Base-by-base conservation (phyloP, 2,329 filamentous ascomycete species). In the Fusarium neocosmosporiellum region DNA sequence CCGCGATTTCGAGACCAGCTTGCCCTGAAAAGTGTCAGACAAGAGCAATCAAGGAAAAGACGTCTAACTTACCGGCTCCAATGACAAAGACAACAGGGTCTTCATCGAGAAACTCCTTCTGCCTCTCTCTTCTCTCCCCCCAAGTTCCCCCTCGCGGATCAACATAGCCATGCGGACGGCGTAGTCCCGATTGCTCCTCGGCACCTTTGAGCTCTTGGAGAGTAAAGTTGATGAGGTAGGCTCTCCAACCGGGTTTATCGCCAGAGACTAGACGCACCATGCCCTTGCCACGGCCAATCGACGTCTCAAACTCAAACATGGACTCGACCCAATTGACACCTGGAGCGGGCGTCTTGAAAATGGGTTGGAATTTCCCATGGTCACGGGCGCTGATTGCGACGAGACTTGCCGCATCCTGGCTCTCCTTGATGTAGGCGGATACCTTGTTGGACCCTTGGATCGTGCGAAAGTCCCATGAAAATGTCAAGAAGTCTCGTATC, bases 11-110 rank as follows among this genome's bases (percentile, higher is more conserved):
- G 10, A 70, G 31, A 10, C 70, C 70, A 4, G 67, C 64, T n/a
- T 72, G 70, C 2, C 67, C 70, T 71, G 22, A 7, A 18, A 34
- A 13, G 7, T 37, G 16, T 67, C 7, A 66, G 46, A 13, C 5
- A 4, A 20, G 10, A 14, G 6, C 5, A 8, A 34, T 4, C 7
- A 33, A 9, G 29, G 2, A 16, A 16, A 8, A n/a, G 4, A 14
- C 29, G n/a, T n/a, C n/a, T 16, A 4, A 29, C 61, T 60, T 9
- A 63, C 67, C 67, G 27, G 63, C 67, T 3, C 70, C 70, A 11
- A 70, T 65, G 1, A 72, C 79, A 41, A 86, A 63, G 2, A 84
- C 81, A 11, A 77, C 77, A 0, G 83, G 81, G 34, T 85, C 82
- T 16, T 79, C 75, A 16, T 82, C 66, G 1, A 68, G 13, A 5